Percentiles rank a stretch among this genome's conserved stretches.
Evolutionary conservation across 2,329 filamentous ascomycete genomes (phyloP).

Genomic region (Exophiala calicioides): DNA sequence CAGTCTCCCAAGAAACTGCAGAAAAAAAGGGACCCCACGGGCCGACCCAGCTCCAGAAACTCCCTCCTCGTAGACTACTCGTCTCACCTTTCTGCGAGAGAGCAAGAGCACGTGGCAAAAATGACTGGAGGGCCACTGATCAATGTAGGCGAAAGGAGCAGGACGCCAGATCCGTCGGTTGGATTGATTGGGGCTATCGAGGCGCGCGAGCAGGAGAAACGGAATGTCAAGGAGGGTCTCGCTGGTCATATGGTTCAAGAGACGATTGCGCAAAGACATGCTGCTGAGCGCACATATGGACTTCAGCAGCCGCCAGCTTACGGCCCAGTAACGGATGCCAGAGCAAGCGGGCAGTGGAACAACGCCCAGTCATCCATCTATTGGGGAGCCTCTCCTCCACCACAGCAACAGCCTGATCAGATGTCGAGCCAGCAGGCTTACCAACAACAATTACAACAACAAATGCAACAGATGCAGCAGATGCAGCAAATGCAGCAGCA

Average conservation of each 20-base stretch:
- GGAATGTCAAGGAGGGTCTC: conserved; percentile 67
- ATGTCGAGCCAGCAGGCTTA: conserved; percentile 6
- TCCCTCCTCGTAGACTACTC: conserved; percentile 47
- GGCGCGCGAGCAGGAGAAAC: conserved; percentile 74
- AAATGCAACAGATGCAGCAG: conserved; percentile 9
- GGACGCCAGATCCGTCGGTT: conserved; percentile 50
- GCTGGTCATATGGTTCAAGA: conserved; percentile 72
- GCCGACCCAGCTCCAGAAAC: conserved; percentile 41
- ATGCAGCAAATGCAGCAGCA: conserved; percentile 12
- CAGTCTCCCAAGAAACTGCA: conserved; percentile 28
- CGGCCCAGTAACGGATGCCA: conserved; percentile 6
- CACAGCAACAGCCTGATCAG: conserved; percentile 8
- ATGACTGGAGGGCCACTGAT: conserved; percentile 77
- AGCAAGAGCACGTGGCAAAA: conserved; percentile 85
- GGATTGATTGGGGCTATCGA: conserved; percentile 79
- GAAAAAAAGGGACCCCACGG: conserved; percentile 29
- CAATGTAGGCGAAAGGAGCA: conserved; percentile 60
- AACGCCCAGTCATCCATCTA: conserved; percentile 8
- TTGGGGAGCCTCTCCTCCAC: background rate
- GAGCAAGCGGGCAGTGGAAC: conserved; percentile 14
- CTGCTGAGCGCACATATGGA: conserved; percentile 41
- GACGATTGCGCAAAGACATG: conserved; percentile 68
- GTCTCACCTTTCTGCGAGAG: conserved; percentile 73
- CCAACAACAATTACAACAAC: conserved; percentile 11
- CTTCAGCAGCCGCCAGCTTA: conserved; percentile 15